Base-by-base conservation (phyloP, 495 filamentous ascomycete species). In the Penicillium subrubescens region DNA sequence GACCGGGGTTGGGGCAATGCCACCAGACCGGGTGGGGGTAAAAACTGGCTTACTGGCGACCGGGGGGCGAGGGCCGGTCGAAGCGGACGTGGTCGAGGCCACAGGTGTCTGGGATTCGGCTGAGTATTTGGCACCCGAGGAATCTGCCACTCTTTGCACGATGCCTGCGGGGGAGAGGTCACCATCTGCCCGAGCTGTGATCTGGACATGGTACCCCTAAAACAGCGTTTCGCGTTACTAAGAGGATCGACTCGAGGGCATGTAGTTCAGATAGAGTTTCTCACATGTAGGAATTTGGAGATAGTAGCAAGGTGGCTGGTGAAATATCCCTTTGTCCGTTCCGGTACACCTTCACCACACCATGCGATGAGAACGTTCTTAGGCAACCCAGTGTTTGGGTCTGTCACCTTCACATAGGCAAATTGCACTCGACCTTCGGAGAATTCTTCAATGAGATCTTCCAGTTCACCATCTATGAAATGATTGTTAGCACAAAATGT, bases 321-420 rank as follows among this genome's bases (percentile, higher is more conserved):
- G 71, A 98, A 99, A 73, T 98, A 98, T 27, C 95, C 95, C 73
- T 98, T 98, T 17, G 94, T 97, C 68, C 94, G 84, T 80, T 98
- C 95, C 8, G 95, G 95, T n/a, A 99, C 95, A 61, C 96, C 96
- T 69, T 96, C 94, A 46, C 95, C 95, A 74, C 95, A 99, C 95
- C 95, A 99, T 46, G 88, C 94, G 69, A 99, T 92, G 55, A 99
- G 82, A 46, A 95, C 93, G 73, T 89, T 90, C 80, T 99, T 99
- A 29, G 94, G 92, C 10, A 99, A 82, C 7, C 88, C 85, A 1
- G 91, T 93, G 74, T 99, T 99, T 14, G 92, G 89, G 73, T 98
- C 96, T 69, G 91, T 97, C 77, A 99, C 89, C 78, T 96, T 97
- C 59, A 95, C 88, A 71, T 94, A 99, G 25, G 93, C 95, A 78